These are phyloP conservation scores for Plantago coronopus DNA, from an alignment of 305 asterid species.

Conservation along the genomic window DNA sequence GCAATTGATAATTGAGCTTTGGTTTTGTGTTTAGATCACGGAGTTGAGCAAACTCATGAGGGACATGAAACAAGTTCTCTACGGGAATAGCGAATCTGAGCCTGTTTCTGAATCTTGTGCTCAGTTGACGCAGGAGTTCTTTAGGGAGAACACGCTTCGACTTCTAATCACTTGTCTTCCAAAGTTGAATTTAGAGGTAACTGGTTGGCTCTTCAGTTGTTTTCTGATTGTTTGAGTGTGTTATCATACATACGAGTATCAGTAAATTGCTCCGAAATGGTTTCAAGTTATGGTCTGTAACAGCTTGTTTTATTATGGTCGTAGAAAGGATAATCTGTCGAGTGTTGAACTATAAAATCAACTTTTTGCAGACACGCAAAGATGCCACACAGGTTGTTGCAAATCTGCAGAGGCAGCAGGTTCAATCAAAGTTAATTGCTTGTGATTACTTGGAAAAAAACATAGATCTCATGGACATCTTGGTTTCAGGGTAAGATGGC, in stretches of 20 bases:
- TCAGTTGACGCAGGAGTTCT: constrained; percentile 78
- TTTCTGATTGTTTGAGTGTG: not conserved
- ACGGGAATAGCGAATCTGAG: constrained; percentile 81
- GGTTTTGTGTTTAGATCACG: constrained; percentile 45
- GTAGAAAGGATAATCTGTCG: constrained; percentile 18
- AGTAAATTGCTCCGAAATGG: not conserved
- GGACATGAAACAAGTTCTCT: constrained; percentile 61
- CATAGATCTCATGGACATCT: constrained; percentile 83
- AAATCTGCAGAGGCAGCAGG: constrained; percentile 95
- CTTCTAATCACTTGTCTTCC: constrained; percentile 69
- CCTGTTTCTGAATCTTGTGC: constrained; percentile 78
- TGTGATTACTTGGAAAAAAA: constrained; percentile 93
- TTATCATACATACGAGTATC: not conserved
- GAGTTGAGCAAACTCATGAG: constrained; percentile 70
- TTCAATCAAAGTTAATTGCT: constrained; percentile 90
- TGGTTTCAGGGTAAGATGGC: constrained; percentile 69
- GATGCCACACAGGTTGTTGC: constrained; percentile 98
- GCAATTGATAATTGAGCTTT: constrained; percentile 4
- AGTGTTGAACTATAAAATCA: not conserved
- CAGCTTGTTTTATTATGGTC: not conserved
- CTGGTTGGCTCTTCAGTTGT: not conserved
- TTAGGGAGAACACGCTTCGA: constrained; percentile 71
- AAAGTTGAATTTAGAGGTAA: constrained; percentile 71
- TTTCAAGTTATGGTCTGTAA: too few relatives aligned
- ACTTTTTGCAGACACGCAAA: constrained; percentile 71